A percentile compares a stretch with the other conserved stretches of the same genome.
These are phyloP conservation scores for Rhizomucor pusillus DNA, from an alignment of 371 early-diverging fungal species.

Conservation along the genomic window DNA sequence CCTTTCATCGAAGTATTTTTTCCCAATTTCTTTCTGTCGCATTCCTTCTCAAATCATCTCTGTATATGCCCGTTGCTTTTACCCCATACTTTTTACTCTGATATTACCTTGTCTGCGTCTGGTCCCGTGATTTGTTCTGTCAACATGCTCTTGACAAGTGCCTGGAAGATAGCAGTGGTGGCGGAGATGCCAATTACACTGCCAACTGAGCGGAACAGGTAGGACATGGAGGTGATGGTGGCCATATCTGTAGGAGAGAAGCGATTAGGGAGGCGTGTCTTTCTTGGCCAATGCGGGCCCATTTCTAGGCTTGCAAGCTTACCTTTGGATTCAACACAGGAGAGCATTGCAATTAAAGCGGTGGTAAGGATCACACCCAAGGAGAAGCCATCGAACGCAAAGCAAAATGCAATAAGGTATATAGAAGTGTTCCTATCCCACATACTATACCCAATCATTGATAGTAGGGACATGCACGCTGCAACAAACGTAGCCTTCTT, in stretches of 20 bases:
- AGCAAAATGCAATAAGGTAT: slow-evolving; percentile 18
- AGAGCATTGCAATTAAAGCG: slow-evolving; percentile 47
- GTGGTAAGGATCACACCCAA: slow-evolving; percentile 45
- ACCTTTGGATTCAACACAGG: slow-evolving; percentile 40
- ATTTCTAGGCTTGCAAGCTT: not conserved
- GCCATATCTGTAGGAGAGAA: slow-evolving; percentile 39
- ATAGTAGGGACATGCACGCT: slow-evolving; percentile 9
- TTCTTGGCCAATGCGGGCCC: too few species aligned
- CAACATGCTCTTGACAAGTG: slow-evolving; percentile 26
- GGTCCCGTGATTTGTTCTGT: slow-evolving; percentile 31
- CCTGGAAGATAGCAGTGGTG: slow-evolving; percentile 42
- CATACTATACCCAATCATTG: slow-evolving; percentile 25
- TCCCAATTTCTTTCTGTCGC: not conserved
- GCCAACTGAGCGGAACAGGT: slow-evolving; percentile 45
- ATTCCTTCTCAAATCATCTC: not conserved
- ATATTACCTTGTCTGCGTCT: slow-evolving; percentile 19
- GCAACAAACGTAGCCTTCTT: slow-evolving; percentile 20
- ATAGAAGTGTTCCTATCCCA: slow-evolving; percentile 23
- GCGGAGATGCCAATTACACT: slow-evolving; percentile 42
- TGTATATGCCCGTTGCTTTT: not conserved
- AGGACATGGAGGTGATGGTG: slow-evolving; percentile 45
- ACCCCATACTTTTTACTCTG: slow-evolving; percentile 7
- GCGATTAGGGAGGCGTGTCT: too few species aligned
- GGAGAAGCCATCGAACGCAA: slow-evolving; percentile 40
- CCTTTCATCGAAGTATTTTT: too few species aligned